Evolutionary conservation across 2,329 filamentous ascomycete species (phyloP), one percentile per base, ranked within the genome.

Genomic region (Fusarium redolens): DNA sequence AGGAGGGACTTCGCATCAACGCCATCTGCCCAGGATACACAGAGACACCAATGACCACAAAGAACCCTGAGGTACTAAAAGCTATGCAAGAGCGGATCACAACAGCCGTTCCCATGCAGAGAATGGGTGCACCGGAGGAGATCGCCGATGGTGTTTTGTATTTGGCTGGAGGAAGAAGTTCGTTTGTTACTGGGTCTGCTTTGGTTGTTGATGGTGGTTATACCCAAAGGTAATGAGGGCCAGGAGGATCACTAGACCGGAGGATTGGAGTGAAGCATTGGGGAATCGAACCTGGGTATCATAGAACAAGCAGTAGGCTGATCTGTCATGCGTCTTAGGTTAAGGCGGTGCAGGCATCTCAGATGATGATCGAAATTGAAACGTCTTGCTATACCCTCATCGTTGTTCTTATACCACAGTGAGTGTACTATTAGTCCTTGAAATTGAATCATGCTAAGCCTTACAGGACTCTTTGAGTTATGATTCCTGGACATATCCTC

Each of bases 1-100:
- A 79, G 4, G 71, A 82, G 3, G 83, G 84, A 5, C 61, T 84
- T 6, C 79, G 82, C 8, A 78, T 85, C 37, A 83, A 84, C 47
- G 81, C 80, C 4, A 78, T 81, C 12, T 80, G 78, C 10, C 78
- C 79, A 0, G 80, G 78, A 1, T 80, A 78, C 40, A 80, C 74
- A 0, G 77, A 79, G 57, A 81, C 80, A 1, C 78, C 78, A 0
- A 75, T 80, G 74, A 80, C 73, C 4, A 79, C 75, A 0, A 72
- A 75, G 44, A 76, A 75, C 22, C 78, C 78, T 0, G 73, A 74
- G 44, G 77, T 72, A 0, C 28, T 79, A 9, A 69, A 79, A 38
- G 80, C 77, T 1, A 81, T 81, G 73, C 65, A 65, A 7, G 73
- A 75, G n/a, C 47, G 63, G 1, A 73, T 75, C 12, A 61, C 57